A percentile compares a stretch with the other conserved stretches of the same genome.
Conservation (phyloP, 148 eudicot species). For the Rhododendron henanense region DNA sequence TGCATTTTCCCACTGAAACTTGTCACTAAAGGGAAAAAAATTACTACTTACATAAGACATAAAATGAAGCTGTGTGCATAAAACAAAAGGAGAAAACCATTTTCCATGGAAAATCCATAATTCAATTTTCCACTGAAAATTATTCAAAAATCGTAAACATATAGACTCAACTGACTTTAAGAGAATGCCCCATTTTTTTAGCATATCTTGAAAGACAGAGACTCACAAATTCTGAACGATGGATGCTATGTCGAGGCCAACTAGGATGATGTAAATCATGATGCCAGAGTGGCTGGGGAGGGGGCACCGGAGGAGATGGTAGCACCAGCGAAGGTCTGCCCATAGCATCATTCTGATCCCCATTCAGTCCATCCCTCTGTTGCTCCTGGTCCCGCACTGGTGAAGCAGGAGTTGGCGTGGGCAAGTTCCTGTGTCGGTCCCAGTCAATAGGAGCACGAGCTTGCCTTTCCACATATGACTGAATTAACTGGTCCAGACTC, state of each 20-base stretch:
- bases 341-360: slow-evolving; percentile 40
- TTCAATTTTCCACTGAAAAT: not conserved
- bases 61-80: not conserved
- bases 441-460: slow-evolving; percentile 77
- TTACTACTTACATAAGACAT: not conserved
- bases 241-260: slow-evolving; percentile 83
- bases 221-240: slow-evolving; percentile 78
- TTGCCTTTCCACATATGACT: slow-evolving; percentile 93
- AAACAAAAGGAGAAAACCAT: not conserved
- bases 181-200: not conserved
- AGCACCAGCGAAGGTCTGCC: slow-evolving; percentile 56
- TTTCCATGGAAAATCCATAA: not conserved
- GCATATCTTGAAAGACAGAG: not conserved
- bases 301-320: slow-evolving; percentile 95
- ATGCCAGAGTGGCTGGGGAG: slow-evolving; percentile 92
- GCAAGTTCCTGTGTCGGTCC: slow-evolving; percentile 82
- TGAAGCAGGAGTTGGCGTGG: slow-evolving; percentile 56
- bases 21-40: not conserved
- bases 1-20: not conserved
- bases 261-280: slow-evolving; percentile 71
- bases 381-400: slow-evolving; percentile 52
- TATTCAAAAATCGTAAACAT: not conserved
- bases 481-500: slow-evolving; percentile 92
- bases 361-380: slow-evolving; percentile 57
- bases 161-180: not conserved